Evolutionary conservation across 2,329 filamentous ascomycete species (phyloP).

Genomic region (Aspergillus chevalieri): DNA sequence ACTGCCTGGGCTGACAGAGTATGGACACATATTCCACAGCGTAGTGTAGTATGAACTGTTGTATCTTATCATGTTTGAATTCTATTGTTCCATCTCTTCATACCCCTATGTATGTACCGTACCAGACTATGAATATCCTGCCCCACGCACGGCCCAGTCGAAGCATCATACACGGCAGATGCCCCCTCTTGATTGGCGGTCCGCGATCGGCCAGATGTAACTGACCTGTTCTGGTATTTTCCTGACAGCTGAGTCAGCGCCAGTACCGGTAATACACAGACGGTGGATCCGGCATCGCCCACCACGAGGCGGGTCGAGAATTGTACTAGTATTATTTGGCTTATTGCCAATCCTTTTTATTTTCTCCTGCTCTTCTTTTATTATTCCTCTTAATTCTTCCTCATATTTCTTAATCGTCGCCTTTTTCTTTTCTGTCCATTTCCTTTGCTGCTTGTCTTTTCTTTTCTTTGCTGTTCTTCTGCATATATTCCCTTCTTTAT

Average conservation of each 20-base stretch:
- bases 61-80: too few relatives aligned
- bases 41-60: too few relatives aligned
- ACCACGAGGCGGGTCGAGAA: not conserved
- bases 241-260: too few relatives aligned
- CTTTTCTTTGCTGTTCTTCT: conserved; percentile 10
- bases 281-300: too few relatives aligned
- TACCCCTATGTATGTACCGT: not conserved
- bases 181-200: not conserved
- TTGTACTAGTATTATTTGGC: conserved; percentile 3
- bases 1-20: too few relatives aligned
- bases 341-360: not conserved
- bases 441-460: conserved; percentile 7
- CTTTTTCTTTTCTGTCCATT: conserved; percentile 16
- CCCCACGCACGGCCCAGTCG: not conserved
- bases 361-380: conserved; percentile 4
- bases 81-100: not conserved
- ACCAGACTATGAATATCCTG: not conserved
- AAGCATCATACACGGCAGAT: not conserved
- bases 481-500: conserved; percentile 46
- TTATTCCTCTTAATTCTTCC: conserved; percentile 3
- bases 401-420: conserved; percentile 3
- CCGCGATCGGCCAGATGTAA: not conserved
- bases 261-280: too few relatives aligned
- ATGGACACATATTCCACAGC: too few relatives aligned
- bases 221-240: conserved; percentile 2